Percentiles rank a stretch among this genome's conserved stretches.
Conservation (phyloP, 2,329 filamentous ascomycete genomes). For the Fusarium oligoseptatum region DNA sequence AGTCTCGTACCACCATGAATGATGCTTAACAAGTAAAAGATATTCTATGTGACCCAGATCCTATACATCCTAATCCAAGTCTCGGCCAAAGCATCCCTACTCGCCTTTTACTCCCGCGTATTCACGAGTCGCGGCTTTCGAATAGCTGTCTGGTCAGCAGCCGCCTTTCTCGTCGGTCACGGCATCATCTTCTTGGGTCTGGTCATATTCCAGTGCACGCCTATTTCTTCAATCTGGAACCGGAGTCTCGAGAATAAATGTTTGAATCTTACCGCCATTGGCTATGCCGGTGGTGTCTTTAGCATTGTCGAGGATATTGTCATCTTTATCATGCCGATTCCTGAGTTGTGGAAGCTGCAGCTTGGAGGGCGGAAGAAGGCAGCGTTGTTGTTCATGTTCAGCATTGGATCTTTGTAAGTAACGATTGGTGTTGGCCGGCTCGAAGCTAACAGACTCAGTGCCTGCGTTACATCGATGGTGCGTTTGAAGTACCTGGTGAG, state of each 20-base stretch:
- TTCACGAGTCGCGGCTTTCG: neutral
- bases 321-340: neutral
- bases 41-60: neutral
- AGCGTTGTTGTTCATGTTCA: neutral
- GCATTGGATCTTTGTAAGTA: neutral
- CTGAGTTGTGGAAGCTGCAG: neutral
- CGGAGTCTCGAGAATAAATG: neutral
- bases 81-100: neutral
- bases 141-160: neutral
- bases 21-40: neutral
- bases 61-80: neutral
- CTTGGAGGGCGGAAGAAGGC: neutral
- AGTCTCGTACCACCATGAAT: too few relatives aligned
- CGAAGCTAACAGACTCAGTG: neutral
- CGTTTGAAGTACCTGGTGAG: neutral
- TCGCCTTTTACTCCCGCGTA: neutral
- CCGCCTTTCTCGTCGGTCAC: neutral
- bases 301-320: neutral
- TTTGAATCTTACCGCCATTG: neutral
- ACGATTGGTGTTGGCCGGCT: rapidly evolving
- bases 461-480: neutral
- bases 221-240: neutral
- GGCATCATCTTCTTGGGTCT: neutral
- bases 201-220: neutral
- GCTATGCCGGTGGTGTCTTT: neutral